A percentile compares a stretch with the other conserved stretches of the same genome.
These are phyloP conservation scores for Mycena amicta DNA, from an alignment of 768 basidiomycete genomes.

Conservation along the genomic window DNA sequence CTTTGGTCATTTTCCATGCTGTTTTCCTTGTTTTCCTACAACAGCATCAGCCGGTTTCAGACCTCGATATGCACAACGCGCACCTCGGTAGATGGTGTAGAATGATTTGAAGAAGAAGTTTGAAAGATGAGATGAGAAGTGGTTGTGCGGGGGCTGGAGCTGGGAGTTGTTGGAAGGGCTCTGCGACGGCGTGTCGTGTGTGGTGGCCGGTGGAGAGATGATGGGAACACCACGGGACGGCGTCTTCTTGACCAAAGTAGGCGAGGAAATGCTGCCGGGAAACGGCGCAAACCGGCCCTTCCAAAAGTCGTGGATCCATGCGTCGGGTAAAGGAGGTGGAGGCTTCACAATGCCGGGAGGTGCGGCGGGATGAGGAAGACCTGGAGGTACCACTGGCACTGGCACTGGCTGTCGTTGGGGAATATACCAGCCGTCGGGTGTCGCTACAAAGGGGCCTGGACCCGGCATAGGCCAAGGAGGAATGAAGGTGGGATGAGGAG, in stretches of 20 bases:
- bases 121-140: not conserved
- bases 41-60: too few species aligned
- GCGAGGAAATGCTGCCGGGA: conserved; percentile 41
- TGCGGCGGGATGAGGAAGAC: conserved; percentile 1
- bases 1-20: conserved; percentile 17
- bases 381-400: not conserved
- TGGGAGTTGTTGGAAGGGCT: not conserved
- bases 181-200: conserved; percentile 3
- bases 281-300: conserved; percentile 45
- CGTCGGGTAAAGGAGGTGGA: conserved; percentile 3
- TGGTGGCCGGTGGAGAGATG: conserved; percentile 12
- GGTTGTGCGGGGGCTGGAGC: conserved; percentile 1
- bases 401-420: conserved; percentile 1
- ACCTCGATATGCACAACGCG: too few species aligned
- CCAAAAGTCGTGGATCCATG: conserved; percentile 41
- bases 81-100: conserved; percentile 5
- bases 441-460: not conserved
- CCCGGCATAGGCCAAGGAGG: not conserved
- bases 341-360: not conserved
- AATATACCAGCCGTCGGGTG: conserved; percentile 20
- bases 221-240: conserved; percentile 19
- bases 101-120: not conserved
- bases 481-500: not conserved
- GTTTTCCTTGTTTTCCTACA: conserved; percentile 3
- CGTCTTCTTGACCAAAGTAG: conserved; percentile 32